These are phyloP conservation scores for Coniferiporia weirii DNA, from an alignment of 1,284 basidiomycete genomes.

Conservation along the genomic window DNA sequence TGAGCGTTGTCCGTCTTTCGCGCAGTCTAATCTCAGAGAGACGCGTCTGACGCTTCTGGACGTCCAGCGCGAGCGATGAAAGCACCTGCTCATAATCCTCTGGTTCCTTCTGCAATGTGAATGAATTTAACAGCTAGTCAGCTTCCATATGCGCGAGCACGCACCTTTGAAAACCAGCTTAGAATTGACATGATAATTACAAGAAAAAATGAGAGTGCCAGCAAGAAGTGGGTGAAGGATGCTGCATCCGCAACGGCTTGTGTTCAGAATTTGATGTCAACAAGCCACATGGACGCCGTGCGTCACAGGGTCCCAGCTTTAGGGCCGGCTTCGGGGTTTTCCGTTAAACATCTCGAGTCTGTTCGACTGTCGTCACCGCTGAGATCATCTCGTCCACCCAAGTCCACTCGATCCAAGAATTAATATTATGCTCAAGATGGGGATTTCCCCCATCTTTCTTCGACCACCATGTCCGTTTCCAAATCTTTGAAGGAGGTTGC, in stretches of 20 bases:
- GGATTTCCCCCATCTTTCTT: neutral
- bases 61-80: constrained; percentile 56
- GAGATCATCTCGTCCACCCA: neutral
- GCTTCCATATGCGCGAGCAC: neutral
- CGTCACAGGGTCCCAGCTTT: neutral
- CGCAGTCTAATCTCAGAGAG: constrained; percentile 86
- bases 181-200: constrained; percentile 10
- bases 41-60: constrained; percentile 70
- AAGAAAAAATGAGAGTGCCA: neutral
- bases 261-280: constrained; percentile 1
- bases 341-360: too few species aligned
- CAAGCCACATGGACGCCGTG: neutral
- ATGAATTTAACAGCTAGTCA: neutral
- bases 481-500: constrained; percentile 3
- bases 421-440: neutral
- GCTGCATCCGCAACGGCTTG: neutral
- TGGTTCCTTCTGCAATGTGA: constrained; percentile 30
- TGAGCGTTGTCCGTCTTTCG: constrained; percentile 75
- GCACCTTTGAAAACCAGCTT: constrained; percentile 18
- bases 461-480: constrained; percentile 1
- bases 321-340: neutral
- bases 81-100: constrained; percentile 74
- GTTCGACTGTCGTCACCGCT: neutral
- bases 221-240: neutral
- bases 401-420: neutral